Evolutionary conservation across 371 early-diverging fungal species (phyloP), one percentile per base, ranked within the genome.

Genomic region (Circinella minor): DNA sequence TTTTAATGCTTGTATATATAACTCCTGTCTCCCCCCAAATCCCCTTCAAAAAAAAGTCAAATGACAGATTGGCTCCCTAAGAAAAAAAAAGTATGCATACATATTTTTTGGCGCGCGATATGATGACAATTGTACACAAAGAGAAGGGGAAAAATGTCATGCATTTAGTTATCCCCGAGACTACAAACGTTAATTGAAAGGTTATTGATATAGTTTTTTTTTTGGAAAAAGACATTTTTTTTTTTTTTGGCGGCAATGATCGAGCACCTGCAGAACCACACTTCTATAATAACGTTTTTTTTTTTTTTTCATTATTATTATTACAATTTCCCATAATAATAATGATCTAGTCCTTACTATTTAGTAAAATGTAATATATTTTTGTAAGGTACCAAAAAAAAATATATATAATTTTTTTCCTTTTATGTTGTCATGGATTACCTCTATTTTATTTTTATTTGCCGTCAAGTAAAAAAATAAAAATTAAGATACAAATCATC

Each of bases 81-180:
- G 1, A 59, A 39, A 39, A n/a, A 17, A 18, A 61, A 46, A 27
- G 27, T 0, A 15, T 61, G 62, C 62, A 61, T 61, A 61, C 62
- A 61, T 61, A 61, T 61, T 61, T 27, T 51, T 61, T 61, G 62
- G 62, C 62, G 62, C 43, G 62, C 62, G 62, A 61, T 61, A 57
- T 57, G 57, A 57, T 57, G 57, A 57, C 57, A 57, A 57, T 27
- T 27, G 27, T 6, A 57, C 27, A 7, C 6, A 11, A 43, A 43
- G 11, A 43, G 11, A 43, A 11, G 43, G 43, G 43, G 3, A 43
- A 43, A 9, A 3, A 43, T 43, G 11, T 37, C n/a, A 57, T 57
- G 57, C 57, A 57, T 57, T 57, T 18, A 1, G 55, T 8, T 5
- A 13, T 57, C 57, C 5, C 20, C 27, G 57, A 57, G 57, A 57